Percentiles rank a stretch among this genome's conserved stretches.
phyloP scores from a whole-genome alignment of 2,329 filamentous ascomycete genomes.

The Elsinoe ampelina region DNA sequence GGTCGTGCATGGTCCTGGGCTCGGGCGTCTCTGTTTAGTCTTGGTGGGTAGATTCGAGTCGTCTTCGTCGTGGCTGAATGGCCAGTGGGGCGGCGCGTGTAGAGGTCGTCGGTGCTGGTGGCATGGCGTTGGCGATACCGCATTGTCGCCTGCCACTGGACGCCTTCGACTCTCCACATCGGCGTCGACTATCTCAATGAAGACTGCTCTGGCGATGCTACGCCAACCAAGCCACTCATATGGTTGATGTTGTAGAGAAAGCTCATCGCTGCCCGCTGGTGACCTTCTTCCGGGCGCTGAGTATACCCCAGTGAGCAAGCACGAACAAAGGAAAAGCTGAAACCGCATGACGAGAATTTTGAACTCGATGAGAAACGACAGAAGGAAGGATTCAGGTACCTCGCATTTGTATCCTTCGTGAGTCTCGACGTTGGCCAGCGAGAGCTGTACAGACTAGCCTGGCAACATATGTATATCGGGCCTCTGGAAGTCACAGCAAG shows the following conservation, averaged over 20 bases:
- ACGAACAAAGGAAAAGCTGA: not conserved
- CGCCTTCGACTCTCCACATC: not conserved
- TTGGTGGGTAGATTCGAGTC: not conserved
- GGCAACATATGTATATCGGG: not conserved
- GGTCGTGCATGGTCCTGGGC: not conserved
- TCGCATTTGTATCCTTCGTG: not conserved
- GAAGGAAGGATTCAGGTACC: not conserved
- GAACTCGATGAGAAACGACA: not conserved
- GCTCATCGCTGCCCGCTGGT: not conserved
- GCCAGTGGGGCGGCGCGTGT: not conserved
- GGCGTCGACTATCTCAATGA: not conserved
- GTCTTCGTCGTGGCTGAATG: not conserved
- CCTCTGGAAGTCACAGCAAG: not conserved
- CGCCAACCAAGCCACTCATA: not conserved
- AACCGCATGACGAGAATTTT: not conserved
- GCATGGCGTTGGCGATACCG: not conserved
- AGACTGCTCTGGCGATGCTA: not conserved
- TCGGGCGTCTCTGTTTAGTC: not conserved
- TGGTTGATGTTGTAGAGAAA: not conserved
- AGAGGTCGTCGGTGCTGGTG: not conserved
- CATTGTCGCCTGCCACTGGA: too few species aligned
- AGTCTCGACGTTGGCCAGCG: not conserved
- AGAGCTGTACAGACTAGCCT: not conserved
- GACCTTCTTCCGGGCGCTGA: not conserved
- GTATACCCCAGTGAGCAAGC: not conserved